Evolutionary conservation across 805 yeast species (phyloP), one percentile per base, ranked within the genome.

Genomic region (Yarrowia bubula): DNA sequence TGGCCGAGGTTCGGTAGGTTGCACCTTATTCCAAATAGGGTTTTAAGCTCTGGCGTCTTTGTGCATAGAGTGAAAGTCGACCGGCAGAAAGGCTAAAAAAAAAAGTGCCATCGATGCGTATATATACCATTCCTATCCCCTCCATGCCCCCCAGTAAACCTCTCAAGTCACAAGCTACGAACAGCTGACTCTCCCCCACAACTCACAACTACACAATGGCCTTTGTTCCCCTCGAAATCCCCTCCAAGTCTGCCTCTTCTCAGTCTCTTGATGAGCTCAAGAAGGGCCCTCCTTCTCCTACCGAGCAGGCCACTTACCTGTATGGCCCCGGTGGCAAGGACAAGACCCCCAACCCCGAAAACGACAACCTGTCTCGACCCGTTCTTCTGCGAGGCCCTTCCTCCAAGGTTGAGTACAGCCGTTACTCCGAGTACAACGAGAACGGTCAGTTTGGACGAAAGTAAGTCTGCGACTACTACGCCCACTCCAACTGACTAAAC

Each of bases 1-100:
- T 55, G 61, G 61, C 61, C 61, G 61, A 55, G 61, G 61, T 55
- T 55, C 61, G 61, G 61, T 55, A 55, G 61, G 61, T 55, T 55
- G 47, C 61, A 55, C 61, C 58, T 55, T 41, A 31, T 28, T 8
- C 8, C 2, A 4, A 2, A 13, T 28, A 8, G n/a, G 18, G 9
- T 31, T 55, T 41, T 28, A 31, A 38, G 38, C 5, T 41, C 17
- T 17, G n/a, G 4, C n/a, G 5, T 15, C 38, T 39, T 39, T 35
- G 61, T 55, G 61, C 61, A 55, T 39, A 39, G 13, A 31, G 35
- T 41, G 18, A 11, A 46, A 31, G 47, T 55, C 22, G 60, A 15
- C 46, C 8, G 37, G 38, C 13, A 39, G 17, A 41, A 55, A 39
- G 15, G 33, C 17, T 38, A 38, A 9, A 37, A 37, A 50, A 51